Evolutionary conservation across 495 filamentous ascomycete genomes (phyloP), one percentile per base, ranked within the genome.

Genomic region (Trichocladium antarcticum): DNA sequence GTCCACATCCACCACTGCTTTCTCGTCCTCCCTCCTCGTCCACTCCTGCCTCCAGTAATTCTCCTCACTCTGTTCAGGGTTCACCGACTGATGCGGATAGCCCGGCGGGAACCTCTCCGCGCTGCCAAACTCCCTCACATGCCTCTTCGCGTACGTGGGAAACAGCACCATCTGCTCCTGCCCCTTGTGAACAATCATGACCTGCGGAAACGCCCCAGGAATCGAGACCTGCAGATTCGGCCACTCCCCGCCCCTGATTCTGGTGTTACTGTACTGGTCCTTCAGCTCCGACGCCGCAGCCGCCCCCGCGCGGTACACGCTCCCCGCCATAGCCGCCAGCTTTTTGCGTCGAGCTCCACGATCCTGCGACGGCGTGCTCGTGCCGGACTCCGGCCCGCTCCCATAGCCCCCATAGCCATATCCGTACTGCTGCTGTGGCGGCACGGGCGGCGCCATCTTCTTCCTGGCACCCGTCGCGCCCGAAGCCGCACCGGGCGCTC

Each of bases 141-240:
- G 75, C 57, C 73, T 74, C 62, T 85, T 72, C 37, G 85, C 84
- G 68, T 97, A 93, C 57, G 86, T 90, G 7, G 92, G 92, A 59
- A 96, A 99, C 12, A 97, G 57, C 10, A 97, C 75, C 80, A 99
- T 85, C 69, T 96, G 86, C 66, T 95, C 90, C 53, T 85, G 79
- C 17, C 85, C 89, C 34, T 78, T 83, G 7, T 80, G 74, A 17
- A 83, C 79, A 43, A 95, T 83, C 11, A 82, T 77, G 15, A 87
- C 83, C 54, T 93, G 82, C 1, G 87, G 86, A 56, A 89, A 95
- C 5, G 83, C 74, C 1, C 81, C 84, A 0, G 84, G 83, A n/a
- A 84, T 82, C 22, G 76, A 73, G 15, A 67, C 60, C 42, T 74
- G 64, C 34, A 77, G 72, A 28, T 82, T 72, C 5, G 65, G 47